Evolutionary conservation across 306 rosid genomes (phyloP).

Genomic region (Cicer yamashitae): DNA sequence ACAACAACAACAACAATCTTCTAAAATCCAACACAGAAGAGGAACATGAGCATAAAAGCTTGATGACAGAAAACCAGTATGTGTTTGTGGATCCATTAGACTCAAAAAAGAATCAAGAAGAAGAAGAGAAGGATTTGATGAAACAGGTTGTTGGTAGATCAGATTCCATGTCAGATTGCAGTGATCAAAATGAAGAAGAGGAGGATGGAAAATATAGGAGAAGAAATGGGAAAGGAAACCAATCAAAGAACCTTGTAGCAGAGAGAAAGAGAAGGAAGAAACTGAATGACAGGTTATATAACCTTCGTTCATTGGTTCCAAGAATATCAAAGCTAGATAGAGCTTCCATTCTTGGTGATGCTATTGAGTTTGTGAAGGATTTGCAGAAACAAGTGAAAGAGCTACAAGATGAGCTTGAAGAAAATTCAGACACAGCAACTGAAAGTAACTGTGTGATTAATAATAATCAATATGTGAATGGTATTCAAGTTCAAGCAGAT

Average conservation of each 20-base stretch:
- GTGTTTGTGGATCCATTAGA: slow-evolving; percentile 47
- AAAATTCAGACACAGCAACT: slow-evolving; percentile 64
- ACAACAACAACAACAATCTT: slow-evolving; percentile 48
- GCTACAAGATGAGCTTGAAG: slow-evolving; percentile 85
- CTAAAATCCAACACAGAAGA: slow-evolving; percentile 46
- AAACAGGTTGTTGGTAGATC: slow-evolving; percentile 56
- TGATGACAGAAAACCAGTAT: slow-evolving; percentile 50
- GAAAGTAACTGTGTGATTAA: slow-evolving; percentile 46
- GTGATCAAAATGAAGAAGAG: slow-evolving; percentile 82
- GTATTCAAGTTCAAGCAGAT: slow-evolving; percentile 46
- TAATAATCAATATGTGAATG: slow-evolving; percentile 45
- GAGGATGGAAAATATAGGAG: slow-evolving; percentile 71
- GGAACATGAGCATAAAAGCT: slow-evolving; percentile 47
- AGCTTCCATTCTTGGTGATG: slow-evolving; percentile 92
- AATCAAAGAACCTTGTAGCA: slow-evolving; percentile 81
- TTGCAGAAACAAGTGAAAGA: slow-evolving; percentile 80
- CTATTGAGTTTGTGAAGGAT: slow-evolving; percentile 82
- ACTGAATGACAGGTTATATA: slow-evolving; percentile 81
- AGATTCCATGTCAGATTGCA: slow-evolving; percentile 84
- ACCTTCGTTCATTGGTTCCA: slow-evolving; percentile 90
- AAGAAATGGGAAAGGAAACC: slow-evolving; percentile 74
- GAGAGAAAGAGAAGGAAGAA: slow-evolving; percentile 97
- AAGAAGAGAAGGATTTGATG: too few relatives aligned
- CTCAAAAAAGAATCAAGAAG: slow-evolving; percentile 55
- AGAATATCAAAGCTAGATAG: slow-evolving; percentile 87